A percentile compares a stretch with the other conserved stretches of the same genome.
Conservation (phyloP, 2,329 filamentous ascomycete genomes). For the Pseudogymnoascus destructans region DNA sequence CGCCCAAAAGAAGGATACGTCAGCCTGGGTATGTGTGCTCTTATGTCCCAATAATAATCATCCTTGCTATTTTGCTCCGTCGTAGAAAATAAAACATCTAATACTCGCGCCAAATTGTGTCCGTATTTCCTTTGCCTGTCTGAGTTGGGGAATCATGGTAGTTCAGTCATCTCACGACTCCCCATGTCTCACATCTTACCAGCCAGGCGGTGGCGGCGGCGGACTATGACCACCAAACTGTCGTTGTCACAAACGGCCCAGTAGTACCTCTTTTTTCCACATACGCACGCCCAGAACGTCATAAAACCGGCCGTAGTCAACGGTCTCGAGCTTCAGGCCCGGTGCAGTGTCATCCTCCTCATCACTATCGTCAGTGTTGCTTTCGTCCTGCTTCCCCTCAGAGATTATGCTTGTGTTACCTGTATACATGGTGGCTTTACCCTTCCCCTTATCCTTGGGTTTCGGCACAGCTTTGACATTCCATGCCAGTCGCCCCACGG, state of each 20-base stretch:
- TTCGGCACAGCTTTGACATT: conserved; percentile 18
- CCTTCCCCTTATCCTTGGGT: conserved; percentile 14
- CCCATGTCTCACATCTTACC: background rate
- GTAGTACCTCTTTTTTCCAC: conserved; percentile 43
- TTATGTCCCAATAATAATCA: background rate
- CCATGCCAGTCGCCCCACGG: conserved; percentile 37
- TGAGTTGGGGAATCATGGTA: background rate
- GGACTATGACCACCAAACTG: background rate
- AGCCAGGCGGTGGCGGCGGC: background rate
- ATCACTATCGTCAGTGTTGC: conserved; percentile 24
- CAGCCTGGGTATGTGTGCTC: background rate
- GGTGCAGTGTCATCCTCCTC: conserved; percentile 24
- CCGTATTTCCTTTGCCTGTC: background rate
- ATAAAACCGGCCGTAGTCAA: conserved; percentile 31
- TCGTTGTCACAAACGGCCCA: conserved; percentile 30
- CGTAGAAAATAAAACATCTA: background rate
- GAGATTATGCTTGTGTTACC: conserved; percentile 14
- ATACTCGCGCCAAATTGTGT: background rate
- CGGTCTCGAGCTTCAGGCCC: conserved; percentile 27
- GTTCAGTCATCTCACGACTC: background rate
- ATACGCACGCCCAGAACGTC: conserved; percentile 39
- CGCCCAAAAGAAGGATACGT: conserved; percentile 2
- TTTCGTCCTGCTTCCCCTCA: conserved; percentile 20
- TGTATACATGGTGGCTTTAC: conserved; percentile 16
- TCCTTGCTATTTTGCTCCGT: background rate